Conservation (phyloP, 805 yeast species). For the Osmozyma mogii region DNA sequence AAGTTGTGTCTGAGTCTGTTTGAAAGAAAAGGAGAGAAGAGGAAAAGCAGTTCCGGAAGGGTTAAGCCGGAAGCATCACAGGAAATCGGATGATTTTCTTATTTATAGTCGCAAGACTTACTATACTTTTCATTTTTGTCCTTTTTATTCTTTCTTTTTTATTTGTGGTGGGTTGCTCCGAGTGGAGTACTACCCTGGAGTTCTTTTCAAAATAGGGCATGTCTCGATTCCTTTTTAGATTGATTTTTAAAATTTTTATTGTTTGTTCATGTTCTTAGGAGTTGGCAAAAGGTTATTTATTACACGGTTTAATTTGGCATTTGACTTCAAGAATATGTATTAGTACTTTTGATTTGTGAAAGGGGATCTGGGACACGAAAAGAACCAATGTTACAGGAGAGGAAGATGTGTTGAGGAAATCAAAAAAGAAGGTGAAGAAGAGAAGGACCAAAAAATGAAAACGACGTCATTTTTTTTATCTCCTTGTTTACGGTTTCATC, state of each 20-base stretch:
- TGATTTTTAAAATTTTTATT: conserved; percentile 9
- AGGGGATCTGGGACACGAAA: conserved; percentile 3
- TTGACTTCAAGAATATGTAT: conserved; percentile 5
- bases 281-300: conserved; percentile 14
- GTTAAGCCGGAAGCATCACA: too few species aligned
- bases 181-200: too few species aligned
- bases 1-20: conserved; percentile 9
- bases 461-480: conserved; percentile 13
- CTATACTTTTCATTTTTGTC: conserved; percentile 11
- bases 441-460: conserved; percentile 10
- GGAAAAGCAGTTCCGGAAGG: not conserved
- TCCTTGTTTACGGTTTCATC: conserved; percentile 13
- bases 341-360: conserved; percentile 6
- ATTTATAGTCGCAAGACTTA: not conserved
- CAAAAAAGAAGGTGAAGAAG: conserved; percentile 7
- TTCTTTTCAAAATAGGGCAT: conserved; percentile 5
- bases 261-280: conserved; percentile 8
- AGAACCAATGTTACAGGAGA: conserved; percentile 2
- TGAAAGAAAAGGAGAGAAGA: conserved; percentile 1
- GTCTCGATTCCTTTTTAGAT: conserved; percentile 9
- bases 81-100: not conserved
- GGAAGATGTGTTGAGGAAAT: conserved; percentile 2
- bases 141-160: conserved; percentile 12
- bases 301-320: conserved; percentile 7
- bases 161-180: too few species aligned